Percentiles rank a stretch among this genome's conserved stretches.
phyloP scores from a whole-genome alignment of 2,329 filamentous ascomycete genomes.

The Emergomyces africanus region DNA sequence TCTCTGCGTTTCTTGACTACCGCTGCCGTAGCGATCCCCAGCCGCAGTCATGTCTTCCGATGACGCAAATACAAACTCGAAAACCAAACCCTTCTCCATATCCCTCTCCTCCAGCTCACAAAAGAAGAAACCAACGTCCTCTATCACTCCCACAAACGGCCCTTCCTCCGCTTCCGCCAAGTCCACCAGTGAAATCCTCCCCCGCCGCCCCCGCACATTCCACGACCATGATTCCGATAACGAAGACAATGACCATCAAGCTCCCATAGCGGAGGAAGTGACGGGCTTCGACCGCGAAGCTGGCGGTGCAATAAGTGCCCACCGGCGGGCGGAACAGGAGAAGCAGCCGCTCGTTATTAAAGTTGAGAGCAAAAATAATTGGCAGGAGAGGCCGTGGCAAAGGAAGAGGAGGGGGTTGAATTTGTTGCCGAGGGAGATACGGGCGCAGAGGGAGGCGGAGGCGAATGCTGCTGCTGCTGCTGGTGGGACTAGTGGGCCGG shows the following conservation, averaged over 20 bases:
- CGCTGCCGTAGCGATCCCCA: not conserved
- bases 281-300: constrained; percentile 41
- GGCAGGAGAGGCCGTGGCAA: constrained; percentile 31
- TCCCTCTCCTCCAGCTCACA: constrained; percentile 28
- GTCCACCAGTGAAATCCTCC: constrained; percentile 10
- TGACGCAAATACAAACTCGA: constrained; percentile 19
- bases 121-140: constrained; percentile 18
- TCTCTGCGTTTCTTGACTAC: not conserved
- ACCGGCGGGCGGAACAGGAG: constrained; percentile 29
- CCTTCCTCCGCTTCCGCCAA: constrained; percentile 8
- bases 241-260: constrained; percentile 23
- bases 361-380: constrained; percentile 75
- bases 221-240: constrained; percentile 47
- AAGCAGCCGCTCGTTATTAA: constrained; percentile 59
- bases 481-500: constrained; percentile 21
- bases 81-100: constrained; percentile 31
- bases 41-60: not conserved
- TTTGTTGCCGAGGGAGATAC: constrained; percentile 44
- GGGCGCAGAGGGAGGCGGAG: constrained; percentile 33
- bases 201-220: constrained; percentile 19
- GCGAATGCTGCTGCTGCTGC: constrained; percentile 21
- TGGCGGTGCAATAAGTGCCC: constrained; percentile 25
- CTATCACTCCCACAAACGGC: constrained; percentile 17
- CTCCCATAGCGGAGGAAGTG: constrained; percentile 32
- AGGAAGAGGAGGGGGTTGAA: constrained; percentile 47